phyloP scores from a whole-genome alignment of 2,329 filamentous ascomycete genomes.

The Cadophora sp. region DNA sequence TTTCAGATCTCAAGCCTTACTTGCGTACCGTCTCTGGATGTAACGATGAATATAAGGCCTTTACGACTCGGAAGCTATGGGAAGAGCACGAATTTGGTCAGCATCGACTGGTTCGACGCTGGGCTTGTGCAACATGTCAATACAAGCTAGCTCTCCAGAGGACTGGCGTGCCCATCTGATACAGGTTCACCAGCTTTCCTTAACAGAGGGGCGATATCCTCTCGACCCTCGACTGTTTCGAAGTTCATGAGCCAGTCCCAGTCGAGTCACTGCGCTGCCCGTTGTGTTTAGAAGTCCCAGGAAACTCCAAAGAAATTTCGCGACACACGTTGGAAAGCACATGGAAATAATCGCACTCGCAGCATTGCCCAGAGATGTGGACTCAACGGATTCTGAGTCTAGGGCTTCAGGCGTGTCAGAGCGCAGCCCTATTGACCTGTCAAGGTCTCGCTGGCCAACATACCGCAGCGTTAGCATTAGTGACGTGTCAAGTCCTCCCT shows the following conservation, averaged over 20 bases:
- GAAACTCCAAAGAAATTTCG: background rate
- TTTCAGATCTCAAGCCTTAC: constrained; percentile 2
- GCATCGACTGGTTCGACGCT: background rate
- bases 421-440: no score
- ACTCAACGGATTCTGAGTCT: background rate
- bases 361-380: background rate
- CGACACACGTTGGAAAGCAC: background rate
- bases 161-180: background rate
- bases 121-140: constrained; percentile 6
- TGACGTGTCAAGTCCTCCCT: no score
- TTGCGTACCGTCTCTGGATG: background rate
- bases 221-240: background rate
- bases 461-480: no score
- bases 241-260: background rate
- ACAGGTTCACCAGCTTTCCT: background rate
- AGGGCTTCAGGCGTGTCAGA: background rate
- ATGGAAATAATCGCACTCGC: background rate
- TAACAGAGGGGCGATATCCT: background rate
- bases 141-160: background rate
- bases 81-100: constrained; percentile 3
- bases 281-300: background rate
- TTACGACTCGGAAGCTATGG: constrained; percentile 4
- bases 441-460: background rate
- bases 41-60: background rate
- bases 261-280: background rate